Evolutionary conservation across 2,329 filamentous ascomycete genomes (phyloP), one percentile per base, ranked within the genome.

Genomic region (Nectriaceae sp.): DNA sequence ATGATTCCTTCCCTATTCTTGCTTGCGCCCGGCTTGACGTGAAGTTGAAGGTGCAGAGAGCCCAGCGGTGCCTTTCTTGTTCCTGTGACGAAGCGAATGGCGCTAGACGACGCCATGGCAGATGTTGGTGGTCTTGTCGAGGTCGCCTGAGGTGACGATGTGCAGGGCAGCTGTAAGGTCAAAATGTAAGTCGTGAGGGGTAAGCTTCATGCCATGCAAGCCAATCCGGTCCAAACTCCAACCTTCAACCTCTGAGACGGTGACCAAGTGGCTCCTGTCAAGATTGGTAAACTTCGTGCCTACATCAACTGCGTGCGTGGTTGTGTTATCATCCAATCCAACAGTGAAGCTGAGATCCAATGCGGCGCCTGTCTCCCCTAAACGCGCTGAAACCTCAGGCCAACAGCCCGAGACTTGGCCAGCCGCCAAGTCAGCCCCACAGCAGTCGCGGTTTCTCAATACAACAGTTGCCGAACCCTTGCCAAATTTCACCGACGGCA

Each of bases 11-110:
- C 79, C 26, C 84, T 78, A 20, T 74, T 73, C 21, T 79, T 82
- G 63, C 75, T 83, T 11, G 81, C 79, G 3, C 85, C 83, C 0
- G 87, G 83, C 52, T 87, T 88, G 47, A 90, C 80, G 56, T 80
- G 82, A 63, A 87, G 88, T 21, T 79, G 75, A 24, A 90, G 70
- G 45, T 84, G 79, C 16, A 90, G 65, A 2, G 69, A 74, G 20
- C 70, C 72, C 4, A 68, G 50, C 21, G 69, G 60, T 1, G 75
- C 71, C 49, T 77, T 80, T 42, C 74, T 75, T 41, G 75, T 67
- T 3, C 72, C 71, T 3, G 74, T 70, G 39, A 81, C 70, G 56
- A 77, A 80, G 40, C 72, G 71, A 42, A 79, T 70, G 40, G 74
- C 49, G 44, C 59, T 55, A 56, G 60, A 49, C 46, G 65, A 59